Evolutionary conservation across 225 moss, liverwort and hornwort species (phyloP), one percentile per base, ranked within the genome.

Genomic region (Neckera pumila): DNA sequence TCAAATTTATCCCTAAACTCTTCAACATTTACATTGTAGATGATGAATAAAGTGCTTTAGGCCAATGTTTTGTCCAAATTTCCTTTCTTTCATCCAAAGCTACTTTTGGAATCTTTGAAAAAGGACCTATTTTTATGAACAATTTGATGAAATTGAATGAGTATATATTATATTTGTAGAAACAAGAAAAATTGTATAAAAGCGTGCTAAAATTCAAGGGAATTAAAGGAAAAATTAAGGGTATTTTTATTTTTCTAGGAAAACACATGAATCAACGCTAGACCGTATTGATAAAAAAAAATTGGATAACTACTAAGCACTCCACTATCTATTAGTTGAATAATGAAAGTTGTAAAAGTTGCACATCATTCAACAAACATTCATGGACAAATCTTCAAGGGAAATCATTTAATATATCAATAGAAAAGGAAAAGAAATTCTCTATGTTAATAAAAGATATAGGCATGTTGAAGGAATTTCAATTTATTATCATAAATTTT

Each of bases 261-360:
- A n/a, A n/a, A n/a, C n/a, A n/a, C n/a, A n/a, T n/a, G n/a, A n/a
- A n/a, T n/a, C n/a, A n/a, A n/a, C n/a, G n/a, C n/a, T n/a, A n/a
- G n/a, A n/a, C n/a, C n/a, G n/a, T n/a, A n/a, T n/a, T n/a, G n/a
- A n/a, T n/a, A n/a, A n/a, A n/a, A n/a, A n/a, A n/a, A n/a, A n/a
- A n/a, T n/a, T n/a, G n/a, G n/a, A 8, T 69, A 69, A 25, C 0
- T 1, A 4, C 5, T 28, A 11, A 45, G 4, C 4, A 2, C 4
- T 73, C 17, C 6, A 28, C 17, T 10, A 30, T 72, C 28, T 2
- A 49, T 1, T 49, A 33, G 20, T 49, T 51, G 21, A 8, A 51
- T 49, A 6, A 8, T 51, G 13, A 21, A 49, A 33, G 4, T 33
- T 75, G 7, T 11, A 1, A 49, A 74, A 49, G 7, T 3, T 33